Base-by-base conservation (phyloP, 2,329 filamentous ascomycete species). In the Westerdykella aurantiaca region DNA sequence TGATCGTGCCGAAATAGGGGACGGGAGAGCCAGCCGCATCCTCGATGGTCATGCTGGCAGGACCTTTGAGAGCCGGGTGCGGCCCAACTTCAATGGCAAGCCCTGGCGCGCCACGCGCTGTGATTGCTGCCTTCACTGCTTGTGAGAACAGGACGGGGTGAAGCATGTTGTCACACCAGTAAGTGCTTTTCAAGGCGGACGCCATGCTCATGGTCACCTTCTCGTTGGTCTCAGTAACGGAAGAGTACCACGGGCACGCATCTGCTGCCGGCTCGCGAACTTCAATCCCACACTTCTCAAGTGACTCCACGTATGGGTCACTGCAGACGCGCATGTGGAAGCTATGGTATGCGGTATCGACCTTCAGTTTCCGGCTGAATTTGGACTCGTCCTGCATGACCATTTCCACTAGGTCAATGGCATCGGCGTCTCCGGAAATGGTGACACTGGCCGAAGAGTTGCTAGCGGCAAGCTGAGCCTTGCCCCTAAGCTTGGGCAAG, bases 81-180 rank as follows among this genome's bases (percentile, higher is more conserved):
- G 71, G 68, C 0, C 72, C 72, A 7, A 74, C 53, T 23, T 52
- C 18, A 21, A 21, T 21, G 6, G 18, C 49, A 13, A 52, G 21
- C 7, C n/a, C n/a, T 12, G 17, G 22, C 31, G 17, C 41, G 22
- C 0, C 66, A 50, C 12, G 42, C 38, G 6, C 45, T 35, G 0
- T 7, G 17, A 35, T 35, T 3, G 34, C 25, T 34, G 39, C 38
- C 18, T 18, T 13, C 14, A 74, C 38, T 1, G 72, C 73, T 39
- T 73, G 62, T 10, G 59, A 55, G 46, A 76, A 76, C 1, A 70
- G 49, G 0, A 76, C 72, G 2, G 72, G 61, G 5, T 62, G 52
- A 1, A 61, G 48, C 69, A 76, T 69, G 49, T 76, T 21, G 18
- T 21, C 18, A 21, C 18, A 21, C 18, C 18, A 21, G 18, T 21